Evolutionary conservation across 441 rosid species (phyloP).

Genomic region (Euphorbia corollata): DNA sequence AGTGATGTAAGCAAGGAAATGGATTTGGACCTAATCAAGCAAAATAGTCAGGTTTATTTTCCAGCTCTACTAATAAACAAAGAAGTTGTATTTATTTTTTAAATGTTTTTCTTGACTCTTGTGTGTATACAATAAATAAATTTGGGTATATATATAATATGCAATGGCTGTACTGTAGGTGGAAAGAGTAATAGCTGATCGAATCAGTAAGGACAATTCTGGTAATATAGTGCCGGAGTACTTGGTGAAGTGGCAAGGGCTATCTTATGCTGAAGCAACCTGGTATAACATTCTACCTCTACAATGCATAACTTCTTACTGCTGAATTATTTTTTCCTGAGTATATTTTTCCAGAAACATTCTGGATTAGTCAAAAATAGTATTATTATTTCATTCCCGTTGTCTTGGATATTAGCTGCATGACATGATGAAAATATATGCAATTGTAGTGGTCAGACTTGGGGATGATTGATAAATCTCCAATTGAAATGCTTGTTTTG

Average conservation of each 20-base stretch:
- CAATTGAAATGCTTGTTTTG: not conserved
- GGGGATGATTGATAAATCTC: not conserved
- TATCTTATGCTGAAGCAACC: conserved; percentile 99
- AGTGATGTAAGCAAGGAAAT: conserved; percentile 98
- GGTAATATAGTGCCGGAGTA: conserved; percentile 86
- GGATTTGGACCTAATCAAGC: conserved; percentile 98
- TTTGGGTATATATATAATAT: conserved; percentile 4
- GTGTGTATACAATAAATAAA: not conserved
- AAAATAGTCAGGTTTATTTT: conserved; percentile 78
- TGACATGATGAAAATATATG: conserved; percentile 6
- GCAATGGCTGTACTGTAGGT: conserved; percentile 47
- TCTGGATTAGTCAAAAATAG: no score
- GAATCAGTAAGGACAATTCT: conserved; percentile 64
- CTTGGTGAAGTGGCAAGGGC: conserved; percentile 98
- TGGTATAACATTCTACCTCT: conserved; percentile 48
- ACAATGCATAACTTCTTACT: conserved; percentile 1
- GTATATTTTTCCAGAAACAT: not conserved
- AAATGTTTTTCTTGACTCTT: conserved; percentile 7
- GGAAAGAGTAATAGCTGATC: conserved; percentile 84
- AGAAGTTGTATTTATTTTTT: not conserved
- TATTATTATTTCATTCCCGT: not conserved
- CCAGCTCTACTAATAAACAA: conserved; percentile 8
- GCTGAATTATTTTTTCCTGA: not conserved
- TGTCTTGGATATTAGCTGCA: not conserved
- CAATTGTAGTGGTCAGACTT: not conserved